A percentile compares a stretch with the other conserved stretches of the same genome.
Evolutionary conservation across 2,329 filamentous ascomycete genomes (phyloP).

Genomic region (Phaeosphaeria sp.): DNA sequence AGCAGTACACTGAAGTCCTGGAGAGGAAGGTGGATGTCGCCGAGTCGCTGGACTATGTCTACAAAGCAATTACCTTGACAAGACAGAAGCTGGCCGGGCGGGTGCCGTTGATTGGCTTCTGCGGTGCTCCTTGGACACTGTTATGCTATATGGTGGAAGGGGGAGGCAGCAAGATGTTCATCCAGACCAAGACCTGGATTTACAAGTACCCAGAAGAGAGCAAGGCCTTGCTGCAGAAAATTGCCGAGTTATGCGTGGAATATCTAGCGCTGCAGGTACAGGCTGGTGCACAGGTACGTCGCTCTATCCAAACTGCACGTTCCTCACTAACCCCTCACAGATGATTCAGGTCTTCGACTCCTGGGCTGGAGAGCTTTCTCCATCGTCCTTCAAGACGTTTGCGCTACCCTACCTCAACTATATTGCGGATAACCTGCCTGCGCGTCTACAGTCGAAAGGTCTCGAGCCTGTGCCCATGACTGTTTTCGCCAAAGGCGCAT

Average conservation of each 20-base stretch:
- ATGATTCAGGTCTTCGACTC: conserved; percentile 97
- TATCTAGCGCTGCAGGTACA: conserved; percentile 91
- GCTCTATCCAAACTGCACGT: not conserved
- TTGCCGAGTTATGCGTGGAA: conserved; percentile 92
- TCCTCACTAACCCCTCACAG: conserved; percentile 49
- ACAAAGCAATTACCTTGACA: conserved; percentile 91
- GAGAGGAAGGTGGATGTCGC: conserved; percentile 81
- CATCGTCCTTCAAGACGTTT: conserved; percentile 81
- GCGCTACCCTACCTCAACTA: conserved; percentile 84
- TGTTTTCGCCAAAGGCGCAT: conserved; percentile 96
- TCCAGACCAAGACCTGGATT: conserved; percentile 94
- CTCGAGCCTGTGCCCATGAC: conserved; percentile 91
- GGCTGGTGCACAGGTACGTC: conserved; percentile 81
- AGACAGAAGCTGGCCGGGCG: conserved; percentile 84
- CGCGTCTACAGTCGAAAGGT: conserved; percentile 73
- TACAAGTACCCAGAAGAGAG: conserved; percentile 85
- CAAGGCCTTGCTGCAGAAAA: conserved; percentile 85
- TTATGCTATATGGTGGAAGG: conserved; percentile 99
- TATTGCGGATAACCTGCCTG: conserved; percentile 82
- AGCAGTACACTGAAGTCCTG: conserved; percentile 81
- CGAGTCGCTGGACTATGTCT: conserved; percentile 88
- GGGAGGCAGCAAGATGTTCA: conserved; percentile 93
- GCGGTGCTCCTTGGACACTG: conserved; percentile 94
- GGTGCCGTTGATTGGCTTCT: conserved; percentile 95
- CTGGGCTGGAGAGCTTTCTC: conserved; percentile 93